Conservation (phyloP, 805 yeast genomes). For the Teunomyces barrocoloradensis region DNA sequence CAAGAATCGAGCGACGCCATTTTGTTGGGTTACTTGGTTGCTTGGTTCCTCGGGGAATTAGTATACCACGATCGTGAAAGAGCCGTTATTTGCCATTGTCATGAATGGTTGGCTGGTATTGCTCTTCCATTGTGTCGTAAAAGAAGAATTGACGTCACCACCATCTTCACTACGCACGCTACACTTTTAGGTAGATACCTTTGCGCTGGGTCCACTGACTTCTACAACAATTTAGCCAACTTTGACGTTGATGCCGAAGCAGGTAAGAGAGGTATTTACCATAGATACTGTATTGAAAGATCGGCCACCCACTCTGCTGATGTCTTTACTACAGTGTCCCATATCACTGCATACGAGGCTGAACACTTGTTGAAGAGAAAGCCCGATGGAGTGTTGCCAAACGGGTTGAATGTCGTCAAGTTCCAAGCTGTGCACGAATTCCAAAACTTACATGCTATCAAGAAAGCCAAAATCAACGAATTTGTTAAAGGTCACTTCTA, state of each 20-base stretch:
- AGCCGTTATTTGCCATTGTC: constrained; percentile 92
- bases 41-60: constrained; percentile 96
- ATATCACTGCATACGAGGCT: constrained; percentile 93
- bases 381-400: constrained; percentile 97
- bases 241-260: constrained; percentile 98
- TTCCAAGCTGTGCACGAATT: constrained; percentile 98
- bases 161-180: constrained; percentile 97
- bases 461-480: constrained; percentile 89
- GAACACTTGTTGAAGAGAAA: constrained; percentile 91
- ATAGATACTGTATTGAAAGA: constrained; percentile 93
- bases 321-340: constrained; percentile 95
- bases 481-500: constrained; percentile 96
- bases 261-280: constrained; percentile 96
- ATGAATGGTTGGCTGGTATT: constrained; percentile 98
- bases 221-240: constrained; percentile 81
- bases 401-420: constrained; percentile 92
- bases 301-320: constrained; percentile 96
- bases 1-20: constrained; percentile 90
- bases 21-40: constrained; percentile 85
- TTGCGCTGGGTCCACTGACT: constrained; percentile 96
- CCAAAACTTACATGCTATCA: constrained; percentile 90
- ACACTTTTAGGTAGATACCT: constrained; percentile 90
- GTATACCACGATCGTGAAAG: constrained; percentile 79
- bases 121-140: constrained; percentile 90
- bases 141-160: constrained; percentile 88